Conservation (phyloP, 768 basidiomycete species). For the Boletus sensibilis region DNA sequence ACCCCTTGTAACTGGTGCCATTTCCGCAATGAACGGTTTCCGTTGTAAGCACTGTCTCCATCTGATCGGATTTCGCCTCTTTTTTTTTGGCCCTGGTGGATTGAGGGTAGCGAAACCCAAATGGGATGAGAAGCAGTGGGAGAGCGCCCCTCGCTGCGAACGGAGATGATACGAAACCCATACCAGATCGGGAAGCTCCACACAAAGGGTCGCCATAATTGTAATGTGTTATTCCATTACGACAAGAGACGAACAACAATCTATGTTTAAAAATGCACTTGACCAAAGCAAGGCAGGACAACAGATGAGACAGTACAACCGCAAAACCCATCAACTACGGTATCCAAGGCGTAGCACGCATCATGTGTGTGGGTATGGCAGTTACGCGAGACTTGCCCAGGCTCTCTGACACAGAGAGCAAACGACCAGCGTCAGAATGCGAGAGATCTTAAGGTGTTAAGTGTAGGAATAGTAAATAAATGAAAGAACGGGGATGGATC, state of each 20-base stretch:
- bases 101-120: not conserved
- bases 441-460: conserved; percentile 11
- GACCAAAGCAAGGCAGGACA: conserved; percentile 35
- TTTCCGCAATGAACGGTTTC: conserved; percentile 9
- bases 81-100: not conserved
- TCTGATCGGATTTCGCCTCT: not conserved
- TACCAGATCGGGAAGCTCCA: not conserved
- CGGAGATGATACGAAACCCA: conserved; percentile 3
- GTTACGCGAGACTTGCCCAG: conserved; percentile 18
- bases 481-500: not conserved
- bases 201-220: not conserved
- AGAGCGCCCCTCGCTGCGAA: not conserved
- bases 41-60: conserved; percentile 4
- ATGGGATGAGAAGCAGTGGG: not conserved
- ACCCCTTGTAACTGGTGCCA: not conserved
- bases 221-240: conserved; percentile 6
- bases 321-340: conserved; percentile 31
- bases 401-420: conserved; percentile 29
- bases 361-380: conserved; percentile 18
- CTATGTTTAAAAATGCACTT: conserved; percentile 29
- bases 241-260: conserved; percentile 9
- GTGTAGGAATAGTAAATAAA: conserved; percentile 30
- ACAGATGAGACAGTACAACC: conserved; percentile 7
- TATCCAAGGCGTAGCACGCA: conserved; percentile 25
- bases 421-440: conserved; percentile 16